phyloP scores from a whole-genome alignment of 108 stramenopile genomes.

The Cyclotella baltica region DNA sequence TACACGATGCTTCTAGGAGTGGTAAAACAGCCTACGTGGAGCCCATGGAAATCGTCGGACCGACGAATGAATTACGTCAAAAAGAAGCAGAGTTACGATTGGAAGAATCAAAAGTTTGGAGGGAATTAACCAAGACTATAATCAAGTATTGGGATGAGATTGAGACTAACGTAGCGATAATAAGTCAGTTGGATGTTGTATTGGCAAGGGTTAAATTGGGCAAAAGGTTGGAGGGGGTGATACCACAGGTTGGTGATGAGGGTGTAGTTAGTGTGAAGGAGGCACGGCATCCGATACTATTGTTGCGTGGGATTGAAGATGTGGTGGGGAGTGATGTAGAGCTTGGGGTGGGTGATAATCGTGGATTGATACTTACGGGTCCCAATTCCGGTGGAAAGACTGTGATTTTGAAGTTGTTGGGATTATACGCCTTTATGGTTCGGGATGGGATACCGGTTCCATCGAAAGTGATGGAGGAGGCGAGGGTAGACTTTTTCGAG shows the following conservation, averaged over 20 bases:
- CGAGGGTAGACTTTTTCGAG: constrained; percentile 86
- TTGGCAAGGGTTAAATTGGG: constrained; percentile 81
- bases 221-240: constrained; percentile 62
- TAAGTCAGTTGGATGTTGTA: constrained; percentile 84
- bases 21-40: constrained; percentile 95
- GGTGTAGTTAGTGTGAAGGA: constrained; percentile 77
- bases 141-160: constrained; percentile 56
- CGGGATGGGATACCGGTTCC: constrained; percentile 93
- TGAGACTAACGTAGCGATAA: constrained; percentile 56
- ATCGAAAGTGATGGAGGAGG: constrained; percentile 41
- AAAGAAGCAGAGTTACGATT: constrained; percentile 68
- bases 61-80: constrained; percentile 90
- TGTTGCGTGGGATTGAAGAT: constrained; percentile 70
- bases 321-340: constrained; percentile 90
- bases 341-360: constrained; percentile 76
- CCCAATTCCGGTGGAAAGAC: constrained; percentile 96
- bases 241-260: constrained; percentile 85
- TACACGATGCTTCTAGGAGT: constrained; percentile 87
- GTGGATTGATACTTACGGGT: constrained; percentile 90
- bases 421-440: constrained; percentile 88
- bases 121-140: constrained; percentile 67
- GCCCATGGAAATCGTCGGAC: constrained; percentile 86
- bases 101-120: constrained; percentile 86
- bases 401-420: constrained; percentile 91
- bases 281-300: constrained; percentile 91